A percentile compares a stretch with the other conserved stretches of the same genome.
These are phyloP conservation scores for Colletotrichum incanum DNA, from an alignment of 2,329 filamentous ascomycete genomes.

Conservation along the genomic window DNA sequence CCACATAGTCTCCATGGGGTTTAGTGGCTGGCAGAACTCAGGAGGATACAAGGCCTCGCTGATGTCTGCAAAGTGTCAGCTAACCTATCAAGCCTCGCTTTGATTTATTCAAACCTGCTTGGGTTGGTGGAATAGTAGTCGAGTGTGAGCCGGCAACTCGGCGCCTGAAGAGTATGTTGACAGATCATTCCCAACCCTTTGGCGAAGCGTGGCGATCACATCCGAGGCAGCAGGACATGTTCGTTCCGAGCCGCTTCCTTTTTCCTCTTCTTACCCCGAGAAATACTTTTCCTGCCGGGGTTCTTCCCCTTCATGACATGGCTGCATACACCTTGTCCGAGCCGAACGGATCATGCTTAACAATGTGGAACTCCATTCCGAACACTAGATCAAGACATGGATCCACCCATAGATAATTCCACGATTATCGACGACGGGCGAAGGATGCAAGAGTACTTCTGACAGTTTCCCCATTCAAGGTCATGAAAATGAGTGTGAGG, in stretches of 20 bases:
- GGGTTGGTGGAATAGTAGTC: conserved; percentile 4
- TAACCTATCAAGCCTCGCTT: not conserved
- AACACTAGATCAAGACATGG: no score
- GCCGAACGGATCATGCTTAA: not conserved
- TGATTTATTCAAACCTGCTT: not conserved
- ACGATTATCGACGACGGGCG: not conserved
- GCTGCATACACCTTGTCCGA: not conserved
- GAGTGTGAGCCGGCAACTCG: not conserved
- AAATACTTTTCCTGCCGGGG: not conserved
- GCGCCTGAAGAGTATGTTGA: not conserved
- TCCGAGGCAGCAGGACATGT: not conserved
- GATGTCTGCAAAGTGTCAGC: not conserved
- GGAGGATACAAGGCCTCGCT: conserved; percentile 11
- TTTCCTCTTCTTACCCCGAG: not conserved
- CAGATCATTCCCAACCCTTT: not conserved
- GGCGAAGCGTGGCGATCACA: not conserved
- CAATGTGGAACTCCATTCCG: conserved; percentile 4
- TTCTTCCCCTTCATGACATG: conserved; percentile 22
- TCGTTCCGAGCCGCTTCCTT: no score
- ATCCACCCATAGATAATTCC: no score
- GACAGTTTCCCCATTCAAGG: no score
- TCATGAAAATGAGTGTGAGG: not conserved
- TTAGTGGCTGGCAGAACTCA: conserved; percentile 2
- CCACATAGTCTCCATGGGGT: not conserved
- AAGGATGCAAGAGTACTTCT: not conserved